Evolutionary conservation across 305 asterid species (phyloP), one percentile per base, ranked within the genome.

Genomic region (Fraxinus xanthoxyloides): DNA sequence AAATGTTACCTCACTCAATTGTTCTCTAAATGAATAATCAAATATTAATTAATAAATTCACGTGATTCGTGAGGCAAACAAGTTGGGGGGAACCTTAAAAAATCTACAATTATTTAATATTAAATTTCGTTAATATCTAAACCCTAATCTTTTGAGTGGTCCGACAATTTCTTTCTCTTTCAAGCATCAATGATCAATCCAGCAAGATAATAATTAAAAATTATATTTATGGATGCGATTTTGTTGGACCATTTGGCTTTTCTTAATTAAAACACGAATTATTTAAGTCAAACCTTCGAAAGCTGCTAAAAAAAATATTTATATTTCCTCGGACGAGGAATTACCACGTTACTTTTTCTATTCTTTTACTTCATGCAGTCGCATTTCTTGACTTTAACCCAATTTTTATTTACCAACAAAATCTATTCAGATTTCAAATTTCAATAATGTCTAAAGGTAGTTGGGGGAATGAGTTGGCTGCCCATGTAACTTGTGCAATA

Each of bases 321-420:
- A 75, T 36, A 61, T 78, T 83, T 84, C 59, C 83, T 84, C 63
- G 93, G 90, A 88, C 86, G 0, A 40, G 21, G 85, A 43, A 75
- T 75, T 72, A 79, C 89, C 88, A 90, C 89, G 88, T 88, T 73
- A 80, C 81, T 79, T 9, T 31, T 76, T 69, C 30, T 23, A 36
- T 79, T 79, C 32, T 75, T 51, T 76, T 43, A 54, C 51, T 1
- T 0, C 34, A 24, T 73, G 59, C 51, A 81, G 86, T 82, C 82
- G 82, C 83, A 80, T 70, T 30, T 70, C 73, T 82, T 78, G 59
- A 48, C 59, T 15, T 48, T 48, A 48, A 48, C 59, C 5, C 21
- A 17, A 51, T 2, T 51, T 17, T 51, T 51, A 51, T 51, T 51
- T 51, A 51, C 61, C 61, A 51, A 51, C 19, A 51, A 51, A 51